Conservation (phyloP, 495 filamentous ascomycete genomes). For the Evansstolkia leycettana region DNA sequence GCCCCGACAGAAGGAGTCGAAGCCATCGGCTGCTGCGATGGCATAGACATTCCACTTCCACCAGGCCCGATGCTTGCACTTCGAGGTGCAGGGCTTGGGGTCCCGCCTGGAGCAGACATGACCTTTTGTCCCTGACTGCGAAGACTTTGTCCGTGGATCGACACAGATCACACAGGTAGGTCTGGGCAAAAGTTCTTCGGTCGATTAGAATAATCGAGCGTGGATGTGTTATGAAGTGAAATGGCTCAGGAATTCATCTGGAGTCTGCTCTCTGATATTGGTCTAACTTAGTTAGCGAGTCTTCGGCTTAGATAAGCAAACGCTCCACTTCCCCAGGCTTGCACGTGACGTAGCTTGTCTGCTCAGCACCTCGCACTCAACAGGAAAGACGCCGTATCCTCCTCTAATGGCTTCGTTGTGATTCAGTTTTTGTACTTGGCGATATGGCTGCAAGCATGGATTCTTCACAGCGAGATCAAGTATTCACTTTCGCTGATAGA, state of each 20-base stretch:
- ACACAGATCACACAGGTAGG: not conserved
- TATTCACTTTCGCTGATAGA: slow-evolving; percentile 53
- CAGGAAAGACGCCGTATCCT: too few relatives aligned
- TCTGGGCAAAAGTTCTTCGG: not conserved
- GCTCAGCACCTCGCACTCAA: too few relatives aligned
- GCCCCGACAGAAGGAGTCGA: slow-evolving; percentile 24
- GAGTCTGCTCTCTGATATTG: slow-evolving; percentile 6
- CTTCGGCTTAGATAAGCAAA: not conserved
- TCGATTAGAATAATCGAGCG: not conserved
- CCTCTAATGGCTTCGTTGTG: too few relatives aligned
- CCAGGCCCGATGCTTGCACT: slow-evolving; percentile 42
- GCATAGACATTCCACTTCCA: slow-evolving; percentile 37
- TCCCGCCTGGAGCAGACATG: slow-evolving; percentile 38
- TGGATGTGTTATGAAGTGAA: not conserved
- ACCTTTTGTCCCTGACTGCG: not conserved
- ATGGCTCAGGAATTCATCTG: not conserved
- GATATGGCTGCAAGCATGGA: slow-evolving; percentile 13
- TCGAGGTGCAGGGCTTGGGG: slow-evolving; percentile 35
- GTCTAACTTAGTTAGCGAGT: slow-evolving; percentile 7
- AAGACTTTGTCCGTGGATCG: not conserved
- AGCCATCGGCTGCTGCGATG: slow-evolving; percentile 35
- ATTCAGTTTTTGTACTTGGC: not conserved
- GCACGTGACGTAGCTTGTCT: slow-evolving; percentile 10
- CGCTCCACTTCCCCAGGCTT: slow-evolving; percentile 6
- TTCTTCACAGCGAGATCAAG: slow-evolving; percentile 6